Conservation (phyloP, 2,329 filamentous ascomycete genomes). For the Phaeosphaeriaceae sp. region DNA sequence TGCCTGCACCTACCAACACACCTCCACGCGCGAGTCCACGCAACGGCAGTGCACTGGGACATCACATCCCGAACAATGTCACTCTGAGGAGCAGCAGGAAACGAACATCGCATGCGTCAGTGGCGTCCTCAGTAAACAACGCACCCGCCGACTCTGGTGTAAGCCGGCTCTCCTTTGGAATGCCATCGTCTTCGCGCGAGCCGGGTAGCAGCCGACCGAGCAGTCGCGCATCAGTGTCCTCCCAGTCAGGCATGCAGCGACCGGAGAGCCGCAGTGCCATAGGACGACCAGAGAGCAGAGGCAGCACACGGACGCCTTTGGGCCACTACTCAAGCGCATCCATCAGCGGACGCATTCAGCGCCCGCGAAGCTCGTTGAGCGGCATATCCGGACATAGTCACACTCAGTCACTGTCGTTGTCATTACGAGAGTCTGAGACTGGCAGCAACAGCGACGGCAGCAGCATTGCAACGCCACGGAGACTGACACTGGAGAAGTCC, state of each 20-base stretch:
- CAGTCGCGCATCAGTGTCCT: constrained; percentile 66
- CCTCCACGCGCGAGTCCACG: constrained; percentile 85
- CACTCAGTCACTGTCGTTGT: constrained; percentile 40
- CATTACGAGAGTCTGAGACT: constrained; percentile 60
- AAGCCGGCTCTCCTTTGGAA: constrained; percentile 61
- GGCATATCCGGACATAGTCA: constrained; percentile 58
- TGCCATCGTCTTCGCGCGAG: constrained; percentile 39
- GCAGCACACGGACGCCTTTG: constrained; percentile 72
- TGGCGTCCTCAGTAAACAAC: constrained; percentile 43
- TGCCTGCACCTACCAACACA: constrained; percentile 80
- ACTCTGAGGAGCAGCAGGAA: constrained; percentile 73
- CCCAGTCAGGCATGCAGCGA: constrained; percentile 25
- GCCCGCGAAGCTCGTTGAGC: constrained; percentile 75
- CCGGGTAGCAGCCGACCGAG: constrained; percentile 68
- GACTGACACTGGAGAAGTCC: constrained; percentile 55
- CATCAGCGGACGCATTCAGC: constrained; percentile 52
- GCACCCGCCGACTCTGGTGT: constrained; percentile 38
- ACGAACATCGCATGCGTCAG: constrained; percentile 65
- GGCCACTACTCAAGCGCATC: constrained; percentile 61
- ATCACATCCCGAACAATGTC: constrained; percentile 61
- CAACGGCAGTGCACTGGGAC: constrained; percentile 57
- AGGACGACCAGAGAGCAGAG: constrained; percentile 66
- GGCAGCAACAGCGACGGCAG: constrained; percentile 48
- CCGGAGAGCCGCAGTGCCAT: constrained; percentile 71
- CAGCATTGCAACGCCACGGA: constrained; percentile 53